These are phyloP conservation scores for Candida nanaspora DNA, from an alignment of 805 yeast species.

Conservation along the genomic window DNA sequence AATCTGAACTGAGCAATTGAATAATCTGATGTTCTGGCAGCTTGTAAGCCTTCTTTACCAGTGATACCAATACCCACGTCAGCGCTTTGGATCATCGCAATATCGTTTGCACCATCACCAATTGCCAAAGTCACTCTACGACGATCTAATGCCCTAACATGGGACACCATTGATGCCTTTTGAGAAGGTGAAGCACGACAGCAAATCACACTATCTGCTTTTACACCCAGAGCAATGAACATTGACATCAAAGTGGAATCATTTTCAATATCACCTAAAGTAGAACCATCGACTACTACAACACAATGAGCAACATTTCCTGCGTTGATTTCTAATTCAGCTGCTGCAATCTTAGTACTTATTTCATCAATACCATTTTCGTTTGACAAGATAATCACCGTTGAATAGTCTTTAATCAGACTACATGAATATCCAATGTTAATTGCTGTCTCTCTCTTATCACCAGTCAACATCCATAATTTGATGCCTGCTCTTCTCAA, in stretches of 20 bases:
- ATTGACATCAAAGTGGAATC: constrained; percentile 67
- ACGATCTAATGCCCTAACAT: constrained; percentile 65
- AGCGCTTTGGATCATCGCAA: constrained; percentile 98
- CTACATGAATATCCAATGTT: constrained; percentile 95
- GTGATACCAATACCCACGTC: constrained; percentile 97
- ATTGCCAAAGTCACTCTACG: constrained; percentile 83
- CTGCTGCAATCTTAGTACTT: constrained; percentile 62
- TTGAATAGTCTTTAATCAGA: constrained; percentile 86
- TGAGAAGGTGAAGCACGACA: constrained; percentile 98
- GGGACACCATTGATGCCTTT: constrained; percentile 81
- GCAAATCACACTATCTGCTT: constrained; percentile 85
- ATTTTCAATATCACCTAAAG: constrained; percentile 63
- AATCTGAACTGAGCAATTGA: constrained; percentile 92
- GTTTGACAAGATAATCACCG: constrained; percentile 60
- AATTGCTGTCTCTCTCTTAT: constrained; percentile 95
- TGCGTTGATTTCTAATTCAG: constrained; percentile 62
- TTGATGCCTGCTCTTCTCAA: constrained; percentile 88
- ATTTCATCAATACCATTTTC: constrained; percentile 42
- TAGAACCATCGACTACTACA: constrained; percentile 89
- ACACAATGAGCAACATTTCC: constrained; percentile 91
- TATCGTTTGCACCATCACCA: constrained; percentile 99
- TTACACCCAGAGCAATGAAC: constrained; percentile 78
- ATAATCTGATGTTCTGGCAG: constrained; percentile 91
- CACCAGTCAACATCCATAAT: constrained; percentile 98
- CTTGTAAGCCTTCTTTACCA: constrained; percentile 95